Conservation (phyloP, 305 asterid species). For the Fraxinus albicans region DNA sequence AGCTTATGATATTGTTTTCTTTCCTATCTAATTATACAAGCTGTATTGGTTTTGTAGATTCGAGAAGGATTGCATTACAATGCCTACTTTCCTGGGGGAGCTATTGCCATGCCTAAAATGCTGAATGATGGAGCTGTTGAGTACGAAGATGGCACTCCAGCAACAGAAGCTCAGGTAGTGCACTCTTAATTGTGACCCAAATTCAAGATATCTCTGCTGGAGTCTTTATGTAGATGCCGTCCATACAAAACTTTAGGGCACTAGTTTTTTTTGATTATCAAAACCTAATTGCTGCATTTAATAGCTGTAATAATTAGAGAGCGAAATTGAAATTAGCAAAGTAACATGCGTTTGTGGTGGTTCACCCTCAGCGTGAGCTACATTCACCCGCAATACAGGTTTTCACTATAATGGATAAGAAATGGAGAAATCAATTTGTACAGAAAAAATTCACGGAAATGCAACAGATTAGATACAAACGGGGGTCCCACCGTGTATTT, state of each 20-base stretch:
- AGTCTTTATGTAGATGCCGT: neutral
- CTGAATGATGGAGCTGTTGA: conserved; percentile 89
- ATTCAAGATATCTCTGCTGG: neutral
- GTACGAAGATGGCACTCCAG: conserved; percentile 82
- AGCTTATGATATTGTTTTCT: neutral
- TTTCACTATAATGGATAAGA: neutral
- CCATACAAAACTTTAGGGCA: neutral
- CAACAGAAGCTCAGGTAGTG: conserved; percentile 80
- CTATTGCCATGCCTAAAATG: conserved; percentile 96
- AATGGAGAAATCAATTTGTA: too few relatives aligned
- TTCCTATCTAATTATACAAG: conserved; percentile 23
- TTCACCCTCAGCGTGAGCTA: neutral
- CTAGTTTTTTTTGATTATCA: conserved; percentile 14
- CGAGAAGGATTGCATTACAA: conserved; percentile 87
- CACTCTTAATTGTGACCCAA: neutral
- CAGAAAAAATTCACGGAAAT: too few relatives aligned
- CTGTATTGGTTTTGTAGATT: conserved; percentile 42
- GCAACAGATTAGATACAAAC: too few relatives aligned
- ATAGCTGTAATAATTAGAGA: neutral
- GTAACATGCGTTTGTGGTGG: neutral
- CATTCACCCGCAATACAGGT: neutral
- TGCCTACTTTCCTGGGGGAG: conserved; percentile 92
- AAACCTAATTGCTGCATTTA: neutral
- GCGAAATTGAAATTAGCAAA: neutral
- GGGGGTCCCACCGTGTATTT: too few relatives aligned